Conservation (phyloP, 2,329 filamentous ascomycete species). For the Clarireedia monteithiana region DNA sequence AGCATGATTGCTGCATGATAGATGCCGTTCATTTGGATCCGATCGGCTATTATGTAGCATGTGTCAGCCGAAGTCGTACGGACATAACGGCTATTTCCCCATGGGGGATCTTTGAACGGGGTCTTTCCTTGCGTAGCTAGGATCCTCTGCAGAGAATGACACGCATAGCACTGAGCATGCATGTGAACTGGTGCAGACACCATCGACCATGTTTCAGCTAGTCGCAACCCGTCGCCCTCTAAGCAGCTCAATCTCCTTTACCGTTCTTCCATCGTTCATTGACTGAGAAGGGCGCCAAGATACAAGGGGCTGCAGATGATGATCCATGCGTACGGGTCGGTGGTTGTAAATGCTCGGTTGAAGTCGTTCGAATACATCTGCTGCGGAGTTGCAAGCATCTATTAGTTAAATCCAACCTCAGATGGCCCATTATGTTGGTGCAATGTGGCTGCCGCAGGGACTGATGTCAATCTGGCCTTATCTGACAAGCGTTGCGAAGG, state of each 20-base stretch:
- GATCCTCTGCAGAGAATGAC: constrained; percentile 44
- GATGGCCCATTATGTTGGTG: neutral
- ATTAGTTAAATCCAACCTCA: neutral
- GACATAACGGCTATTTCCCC: no score
- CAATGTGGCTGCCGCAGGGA: constrained; percentile 48
- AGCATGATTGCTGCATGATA: no score
- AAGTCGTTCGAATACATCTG: constrained; percentile 49
- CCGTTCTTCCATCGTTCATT: constrained; percentile 30
- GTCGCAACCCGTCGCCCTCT: constrained; percentile 49
- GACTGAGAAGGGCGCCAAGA: no score
- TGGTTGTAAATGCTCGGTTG: no score
- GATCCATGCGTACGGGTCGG: no score
- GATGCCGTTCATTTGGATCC: no score
- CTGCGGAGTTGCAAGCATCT: constrained; percentile 52
- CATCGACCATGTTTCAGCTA: no score
- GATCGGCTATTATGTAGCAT: no score
- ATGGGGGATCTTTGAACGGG: constrained; percentile 30
- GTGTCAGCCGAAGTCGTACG: no score
- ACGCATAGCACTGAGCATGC: constrained; percentile 67
- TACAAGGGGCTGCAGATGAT: no score
- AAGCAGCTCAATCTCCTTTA: constrained; percentile 69
- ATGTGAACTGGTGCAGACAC: constrained; percentile 63
- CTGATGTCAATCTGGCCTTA: constrained; percentile 74
- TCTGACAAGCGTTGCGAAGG: constrained; percentile 64
- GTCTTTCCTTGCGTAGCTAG: constrained; percentile 37